Evolutionary conservation across 495 filamentous ascomycete genomes (phyloP), one percentile per base, ranked within the genome.

Genomic region (Penicillium roqueforti): DNA sequence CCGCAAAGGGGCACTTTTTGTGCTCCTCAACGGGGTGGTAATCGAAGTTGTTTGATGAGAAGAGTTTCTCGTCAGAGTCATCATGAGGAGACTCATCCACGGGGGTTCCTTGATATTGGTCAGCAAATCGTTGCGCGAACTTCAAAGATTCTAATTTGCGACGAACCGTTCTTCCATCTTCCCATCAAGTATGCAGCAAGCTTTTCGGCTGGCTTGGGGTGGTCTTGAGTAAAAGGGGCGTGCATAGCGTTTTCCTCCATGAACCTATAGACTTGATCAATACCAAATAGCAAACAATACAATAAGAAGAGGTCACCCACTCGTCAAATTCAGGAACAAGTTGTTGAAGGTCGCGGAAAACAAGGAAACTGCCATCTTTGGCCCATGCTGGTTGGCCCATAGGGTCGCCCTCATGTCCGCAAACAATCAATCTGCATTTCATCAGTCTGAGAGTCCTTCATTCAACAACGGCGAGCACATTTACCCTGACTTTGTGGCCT

Each of bases 321-420:
- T 56, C 57, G 4, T 69, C 40, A 31, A 68, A 72, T 23, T 67
- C 65, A 3, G 63, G 62, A 13, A 74, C 69, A 1, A 64, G 46
- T 36, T 74, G 62, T 13, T 71, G 54, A 6, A 74, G 44, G 25
- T 74, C 55, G 29, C 69, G 71, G 53, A 72, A 67, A 14, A 65
- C 71, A n/a, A 74, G 55, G 43, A 66, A 74, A 54, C 65, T 71
- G 34, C 71, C 68, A 18, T 74, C 61, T n/a, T 42, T 53, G 20
- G 67, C 63, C 71, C 71, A 74, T 22, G 40, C 23, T 6, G 64
- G 68, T 45, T 49, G 38, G n/a, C 37, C 34, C 40, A 46, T 44
- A 6, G 45, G 22, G 29, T 62, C 62, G 0, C 62, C 62, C 6
- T 51, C 43, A 22, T 48, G 45, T 8, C 45, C 45, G 28, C 46